These are phyloP conservation scores for Nematodospora anomalae DNA, from an alignment of 1,139 yeast species.

Conservation along the genomic window DNA sequence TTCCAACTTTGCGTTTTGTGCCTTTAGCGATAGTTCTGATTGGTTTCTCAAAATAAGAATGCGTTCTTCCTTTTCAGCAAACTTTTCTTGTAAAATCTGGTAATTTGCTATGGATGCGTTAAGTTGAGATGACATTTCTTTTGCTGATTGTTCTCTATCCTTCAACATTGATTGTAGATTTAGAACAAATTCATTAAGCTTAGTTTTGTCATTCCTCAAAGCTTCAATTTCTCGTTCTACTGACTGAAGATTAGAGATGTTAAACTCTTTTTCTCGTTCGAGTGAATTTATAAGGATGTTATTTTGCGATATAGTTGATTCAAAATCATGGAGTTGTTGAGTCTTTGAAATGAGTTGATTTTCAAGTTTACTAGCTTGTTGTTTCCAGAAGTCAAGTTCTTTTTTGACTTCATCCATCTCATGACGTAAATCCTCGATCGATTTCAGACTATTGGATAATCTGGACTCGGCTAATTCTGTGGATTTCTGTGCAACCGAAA, in stretches of 20 bases:
- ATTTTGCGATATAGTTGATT: constrained; percentile 48
- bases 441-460: constrained; percentile 28
- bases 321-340: constrained; percentile 57
- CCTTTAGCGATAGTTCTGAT: constrained; percentile 56
- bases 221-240: constrained; percentile 54
- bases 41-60: constrained; percentile 47
- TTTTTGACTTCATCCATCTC: constrained; percentile 52
- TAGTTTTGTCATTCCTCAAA: constrained; percentile 58
- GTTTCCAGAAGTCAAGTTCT: constrained; percentile 46
- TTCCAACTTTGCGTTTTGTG: constrained; percentile 69
- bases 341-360: constrained; percentile 52
- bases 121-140: constrained; percentile 53
- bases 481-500: constrained; percentile 32
- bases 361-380: constrained; percentile 58
- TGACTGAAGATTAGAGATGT: constrained; percentile 52
- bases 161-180: constrained; percentile 61
- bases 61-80: constrained; percentile 53
- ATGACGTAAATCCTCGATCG: constrained; percentile 46
- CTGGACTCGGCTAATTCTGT: constrained; percentile 37
- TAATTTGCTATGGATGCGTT: constrained; percentile 50
- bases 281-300: constrained; percentile 50
- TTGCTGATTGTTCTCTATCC: constrained; percentile 59
- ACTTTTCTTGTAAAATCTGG: constrained; percentile 51
- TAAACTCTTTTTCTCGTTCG: constrained; percentile 54
- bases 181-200: constrained; percentile 58